Evolutionary conservation across 306 rosid genomes (phyloP).

Genomic region (Quercus rubra): DNA sequence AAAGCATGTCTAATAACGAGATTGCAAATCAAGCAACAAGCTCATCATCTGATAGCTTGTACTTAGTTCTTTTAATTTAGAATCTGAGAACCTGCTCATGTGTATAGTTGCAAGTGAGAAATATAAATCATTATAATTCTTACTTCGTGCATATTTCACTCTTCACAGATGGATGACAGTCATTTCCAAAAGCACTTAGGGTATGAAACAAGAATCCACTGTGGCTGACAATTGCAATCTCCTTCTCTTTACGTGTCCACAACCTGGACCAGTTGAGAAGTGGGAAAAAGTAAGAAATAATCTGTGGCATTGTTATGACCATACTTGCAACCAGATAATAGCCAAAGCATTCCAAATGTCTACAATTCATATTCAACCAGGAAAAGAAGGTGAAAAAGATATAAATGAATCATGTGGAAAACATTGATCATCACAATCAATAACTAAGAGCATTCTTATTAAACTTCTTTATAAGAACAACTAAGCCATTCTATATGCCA

Average conservation of each 20-base stretch:
- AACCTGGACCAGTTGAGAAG: constrained; percentile 48
- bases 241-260: constrained; percentile 91
- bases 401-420: neutral
- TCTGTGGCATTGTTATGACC: neutral
- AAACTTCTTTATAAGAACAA: too few relatives aligned
- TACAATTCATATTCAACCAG: neutral
- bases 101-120: neutral
- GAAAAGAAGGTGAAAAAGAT: neutral
- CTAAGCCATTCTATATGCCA: too few relatives aligned
- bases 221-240: constrained; percentile 83
- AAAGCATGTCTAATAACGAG: neutral
- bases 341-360: neutral
- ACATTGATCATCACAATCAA: neutral
- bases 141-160: constrained; percentile 69
- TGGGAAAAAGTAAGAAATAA: neutral
- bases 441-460: too few relatives aligned
- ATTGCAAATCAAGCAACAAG: neutral
- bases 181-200: constrained; percentile 73
- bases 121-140: constrained; percentile 23
- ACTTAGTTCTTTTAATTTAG: neutral
- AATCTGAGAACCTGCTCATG: neutral
- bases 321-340: constrained; percentile 3
- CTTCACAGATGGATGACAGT: constrained; percentile 70
- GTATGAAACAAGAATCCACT: constrained; percentile 70
- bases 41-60: neutral